Conservation (phyloP, 1,284 basidiomycete species). For the Ceratobasidium sp. region DNA sequence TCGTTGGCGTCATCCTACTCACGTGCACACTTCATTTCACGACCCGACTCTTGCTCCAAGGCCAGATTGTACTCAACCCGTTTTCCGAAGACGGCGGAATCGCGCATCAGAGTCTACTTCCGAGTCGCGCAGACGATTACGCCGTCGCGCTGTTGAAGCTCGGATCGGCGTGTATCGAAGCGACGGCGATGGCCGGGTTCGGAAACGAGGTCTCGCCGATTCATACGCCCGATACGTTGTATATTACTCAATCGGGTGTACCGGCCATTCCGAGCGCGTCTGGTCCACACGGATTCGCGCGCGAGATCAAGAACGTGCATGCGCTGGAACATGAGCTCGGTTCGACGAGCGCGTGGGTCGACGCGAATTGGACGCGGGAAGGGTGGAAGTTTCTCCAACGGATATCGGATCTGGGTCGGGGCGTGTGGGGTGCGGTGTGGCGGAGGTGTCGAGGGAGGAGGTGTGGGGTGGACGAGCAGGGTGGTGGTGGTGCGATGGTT, state of each 20-base stretch:
- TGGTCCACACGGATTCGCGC: slow-evolving; percentile 60
- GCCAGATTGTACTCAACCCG: slow-evolving; percentile 61
- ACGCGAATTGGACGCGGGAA: slow-evolving; percentile 66
- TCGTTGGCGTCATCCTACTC: slow-evolving; percentile 69
- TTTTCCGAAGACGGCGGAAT: slow-evolving; percentile 54
- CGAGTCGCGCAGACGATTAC: slow-evolving; percentile 78
- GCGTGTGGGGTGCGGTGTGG: slow-evolving; percentile 57
- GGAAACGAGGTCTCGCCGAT: slow-evolving; percentile 68
- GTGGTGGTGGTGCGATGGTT: neutral
- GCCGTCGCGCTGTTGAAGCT: slow-evolving; percentile 76
- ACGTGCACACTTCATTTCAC: slow-evolving; percentile 71
- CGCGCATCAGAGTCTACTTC: slow-evolving; percentile 59
- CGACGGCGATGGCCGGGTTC: slow-evolving; percentile 76
- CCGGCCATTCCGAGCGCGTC: slow-evolving; percentile 25
- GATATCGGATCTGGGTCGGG: slow-evolving; percentile 60
- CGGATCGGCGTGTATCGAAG: slow-evolving; percentile 79
- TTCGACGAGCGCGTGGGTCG: slow-evolving; percentile 57
- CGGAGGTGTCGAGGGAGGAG: slow-evolving; percentile 43
- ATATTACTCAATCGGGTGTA: slow-evolving; percentile 31
- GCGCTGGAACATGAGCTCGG: slow-evolving; percentile 51
- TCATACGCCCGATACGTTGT: slow-evolving; percentile 32
- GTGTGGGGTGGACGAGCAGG: neutral
- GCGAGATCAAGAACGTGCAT: slow-evolving; percentile 67
- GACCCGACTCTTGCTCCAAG: slow-evolving; percentile 72
- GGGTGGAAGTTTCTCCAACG: slow-evolving; percentile 59